phyloP scores from a whole-genome alignment of 108 stramenopile genomes.

The Conticribra weissflogii region DNA sequence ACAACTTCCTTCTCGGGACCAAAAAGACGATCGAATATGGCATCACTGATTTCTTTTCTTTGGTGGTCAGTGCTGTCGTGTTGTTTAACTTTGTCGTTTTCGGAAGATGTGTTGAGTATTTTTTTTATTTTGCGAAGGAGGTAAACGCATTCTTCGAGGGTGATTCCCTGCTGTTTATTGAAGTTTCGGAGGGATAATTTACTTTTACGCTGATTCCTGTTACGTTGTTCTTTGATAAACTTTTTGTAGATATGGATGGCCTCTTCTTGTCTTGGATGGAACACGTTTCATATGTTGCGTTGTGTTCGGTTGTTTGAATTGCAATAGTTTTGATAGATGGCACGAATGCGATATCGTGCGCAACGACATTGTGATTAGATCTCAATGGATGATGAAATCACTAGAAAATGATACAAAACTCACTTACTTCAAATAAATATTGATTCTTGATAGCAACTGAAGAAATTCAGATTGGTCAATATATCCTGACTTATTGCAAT shows the following conservation, averaged over 20 bases:
- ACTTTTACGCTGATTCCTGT: conserved; percentile 45
- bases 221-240: too few relatives aligned
- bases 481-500: conserved; percentile 51
- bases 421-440: conserved; percentile 47
- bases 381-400: too few relatives aligned
- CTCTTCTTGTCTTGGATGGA: too few relatives aligned
- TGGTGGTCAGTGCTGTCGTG: too few relatives aligned
- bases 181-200: too few relatives aligned
- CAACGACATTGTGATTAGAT: too few relatives aligned
- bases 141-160: conserved; percentile 54
- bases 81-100: too few relatives aligned
- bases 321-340: too few relatives aligned
- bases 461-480: conserved; percentile 58
- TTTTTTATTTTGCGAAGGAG: conserved; percentile 51
- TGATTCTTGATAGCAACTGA: conserved; percentile 64
- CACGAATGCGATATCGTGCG: too few relatives aligned
- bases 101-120: conserved; percentile 15
- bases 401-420: not conserved
- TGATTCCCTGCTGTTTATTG: conserved; percentile 26
- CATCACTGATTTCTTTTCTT: conserved; percentile 22
- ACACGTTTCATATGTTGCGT: too few relatives aligned
- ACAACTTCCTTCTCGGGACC: conserved; percentile 47
- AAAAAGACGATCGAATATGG: conserved; percentile 61
- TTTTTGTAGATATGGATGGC: too few relatives aligned
- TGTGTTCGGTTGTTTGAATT: too few relatives aligned